Evolutionary conservation across 768 basidiomycete species (phyloP), one percentile per base, ranked within the genome.

Genomic region (Boletales sp.): DNA sequence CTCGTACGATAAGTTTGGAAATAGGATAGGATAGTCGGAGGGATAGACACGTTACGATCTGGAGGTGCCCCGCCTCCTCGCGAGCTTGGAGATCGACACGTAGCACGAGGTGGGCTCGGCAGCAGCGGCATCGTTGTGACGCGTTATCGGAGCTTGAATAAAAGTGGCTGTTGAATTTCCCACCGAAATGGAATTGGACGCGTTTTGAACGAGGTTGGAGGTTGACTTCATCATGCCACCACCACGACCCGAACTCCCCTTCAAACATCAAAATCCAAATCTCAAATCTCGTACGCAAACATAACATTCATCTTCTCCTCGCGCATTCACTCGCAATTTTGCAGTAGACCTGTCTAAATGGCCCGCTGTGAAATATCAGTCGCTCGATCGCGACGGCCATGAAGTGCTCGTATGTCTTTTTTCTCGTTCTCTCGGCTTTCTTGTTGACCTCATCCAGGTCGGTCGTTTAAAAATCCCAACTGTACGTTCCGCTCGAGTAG

Each of bases 391-490:
- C 55, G 90, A 94, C 67, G 89, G 87, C 2, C 83, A 85, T 64
- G 84, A 92, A 65, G 92, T 94, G 50, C 79, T 94, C 44, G 90
- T 87, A 63, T 62, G 83, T 70, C 15, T 21, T 30, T 29, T 14
- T 9, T 12, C n/a, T 12, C 19, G 31, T 32, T 38, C 19, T 27
- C 29, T 3, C 6, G 7, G 17, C 39, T 35, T 55, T 47, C n/a
- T 37, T 31, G 27, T 58, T 69, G 53, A 62, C 54, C 38, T 63
- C 65, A 53, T 43, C 34, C 42, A 91, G 88, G 86, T 95, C 45
- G 93, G 90, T 6, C 74, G 93, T 52, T 74, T 94, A 69, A 97
- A 97, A 73, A 87, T 97, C 35, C 85, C 86, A 21, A 94, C 90
- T 50, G 91, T 91, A 74, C 62, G 81, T 70, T 46, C 53, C 30